Evolutionary conservation across 768 basidiomycete genomes (phyloP).

Genomic region (Auriscalpium microsporum): DNA sequence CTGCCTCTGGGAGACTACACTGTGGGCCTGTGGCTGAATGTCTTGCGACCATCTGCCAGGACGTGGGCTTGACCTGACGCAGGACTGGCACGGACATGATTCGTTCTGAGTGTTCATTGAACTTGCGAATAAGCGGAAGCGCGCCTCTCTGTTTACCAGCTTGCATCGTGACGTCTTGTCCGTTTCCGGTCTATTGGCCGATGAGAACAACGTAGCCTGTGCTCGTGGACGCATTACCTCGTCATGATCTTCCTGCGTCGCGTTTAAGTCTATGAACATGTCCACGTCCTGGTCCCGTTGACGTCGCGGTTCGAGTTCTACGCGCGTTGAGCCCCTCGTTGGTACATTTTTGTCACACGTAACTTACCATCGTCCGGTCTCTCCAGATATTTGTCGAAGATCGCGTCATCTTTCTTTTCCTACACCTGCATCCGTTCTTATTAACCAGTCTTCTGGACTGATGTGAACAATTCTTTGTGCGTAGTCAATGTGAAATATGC

Average conservation of each 20-base stretch:
- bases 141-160: conserved; percentile 83
- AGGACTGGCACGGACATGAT: too few relatives aligned
- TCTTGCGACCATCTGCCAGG: too few relatives aligned
- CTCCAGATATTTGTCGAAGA: conserved; percentile 95
- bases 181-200: conserved; percentile 66
- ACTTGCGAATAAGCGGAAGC: conserved; percentile 88
- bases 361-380: conserved; percentile 84
- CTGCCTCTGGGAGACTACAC: too few relatives aligned
- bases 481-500: too few relatives aligned
- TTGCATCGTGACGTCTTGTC: conserved; percentile 91
- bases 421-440: too few relatives aligned
- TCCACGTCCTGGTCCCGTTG: conserved; percentile 60
- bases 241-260: conserved; percentile 85
- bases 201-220: neutral
- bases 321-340: neutral
- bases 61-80: too few relatives aligned
- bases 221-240: conserved; percentile 41
- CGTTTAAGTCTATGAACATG: conserved; percentile 75
- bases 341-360: neutral
- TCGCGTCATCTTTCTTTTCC: conserved; percentile 88
- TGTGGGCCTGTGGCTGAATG: too few relatives aligned
- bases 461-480: too few relatives aligned
- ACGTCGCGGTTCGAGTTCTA: conserved; percentile 74
- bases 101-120: conserved; percentile 95
- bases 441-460: too few relatives aligned